phyloP scores from a whole-genome alignment of 1,284 basidiomycete genomes.

The Papiliotrema nemorosa region DNA sequence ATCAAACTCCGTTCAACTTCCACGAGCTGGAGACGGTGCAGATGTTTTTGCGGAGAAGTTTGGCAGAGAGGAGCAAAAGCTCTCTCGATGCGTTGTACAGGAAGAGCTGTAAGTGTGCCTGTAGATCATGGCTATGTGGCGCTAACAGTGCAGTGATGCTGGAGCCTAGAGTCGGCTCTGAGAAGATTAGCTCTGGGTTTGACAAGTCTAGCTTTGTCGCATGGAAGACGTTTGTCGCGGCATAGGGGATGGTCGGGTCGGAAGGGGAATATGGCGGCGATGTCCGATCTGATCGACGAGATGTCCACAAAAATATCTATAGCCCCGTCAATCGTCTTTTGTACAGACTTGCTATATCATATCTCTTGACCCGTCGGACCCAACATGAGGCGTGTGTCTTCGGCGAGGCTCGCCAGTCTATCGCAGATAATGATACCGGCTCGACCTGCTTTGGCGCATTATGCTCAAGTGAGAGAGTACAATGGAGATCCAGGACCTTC shows the following conservation, averaged over 20 bases:
- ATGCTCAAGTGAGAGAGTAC: neutral
- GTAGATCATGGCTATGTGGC: neutral
- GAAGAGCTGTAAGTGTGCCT: conserved; percentile 39
- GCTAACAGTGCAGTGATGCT: conserved; percentile 37
- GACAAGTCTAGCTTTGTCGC: conserved; percentile 33
- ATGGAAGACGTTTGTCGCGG: neutral
- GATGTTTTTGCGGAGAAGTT: conserved; percentile 34
- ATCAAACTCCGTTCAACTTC: conserved; percentile 60
- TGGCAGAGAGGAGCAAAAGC: conserved; percentile 46
- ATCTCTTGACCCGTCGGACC: too few species aligned
- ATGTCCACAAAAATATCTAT: too few species aligned
- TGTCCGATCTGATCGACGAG: too few species aligned
- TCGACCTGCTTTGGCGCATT: too few species aligned
- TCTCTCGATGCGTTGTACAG: conserved; percentile 48
- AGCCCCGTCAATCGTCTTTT: too few species aligned
- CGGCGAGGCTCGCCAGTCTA: too few species aligned
- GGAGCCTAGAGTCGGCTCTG: conserved; percentile 44
- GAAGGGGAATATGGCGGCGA: too few species aligned
- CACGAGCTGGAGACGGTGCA: conserved; percentile 46
- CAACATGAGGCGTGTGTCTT: too few species aligned
- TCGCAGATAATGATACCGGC: too few species aligned
- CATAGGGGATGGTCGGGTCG: too few species aligned
- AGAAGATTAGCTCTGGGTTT: conserved; percentile 34
- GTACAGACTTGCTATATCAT: too few species aligned
- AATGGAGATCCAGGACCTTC: neutral